These are phyloP conservation scores for Usnea hakonensis DNA, from an alignment of 495 filamentous ascomycete species.

Conservation along the genomic window DNA sequence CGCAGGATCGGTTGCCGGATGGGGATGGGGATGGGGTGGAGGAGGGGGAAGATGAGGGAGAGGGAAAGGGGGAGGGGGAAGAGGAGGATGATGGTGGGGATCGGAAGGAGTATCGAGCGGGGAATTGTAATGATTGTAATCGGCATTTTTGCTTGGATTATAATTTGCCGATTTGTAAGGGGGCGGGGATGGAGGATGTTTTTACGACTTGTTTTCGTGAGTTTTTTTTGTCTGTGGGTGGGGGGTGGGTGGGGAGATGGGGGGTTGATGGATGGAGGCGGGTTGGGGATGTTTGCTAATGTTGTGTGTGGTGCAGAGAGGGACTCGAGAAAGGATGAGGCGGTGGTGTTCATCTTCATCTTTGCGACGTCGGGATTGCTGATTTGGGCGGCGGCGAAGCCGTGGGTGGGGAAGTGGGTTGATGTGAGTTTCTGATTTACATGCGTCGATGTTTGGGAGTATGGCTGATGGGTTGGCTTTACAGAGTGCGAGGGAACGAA, in stretches of 20 bases:
- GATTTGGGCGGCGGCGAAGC: conserved; percentile 65
- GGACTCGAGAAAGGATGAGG: conserved; percentile 80
- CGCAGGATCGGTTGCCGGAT: conserved; percentile 7
- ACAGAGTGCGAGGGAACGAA: conserved; percentile 20
- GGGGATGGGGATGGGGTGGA: not conserved
- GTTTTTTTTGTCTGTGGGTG: conserved; percentile 19
- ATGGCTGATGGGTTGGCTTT: conserved; percentile 9
- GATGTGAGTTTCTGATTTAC: conserved; percentile 35
- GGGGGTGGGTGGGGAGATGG: not conserved
- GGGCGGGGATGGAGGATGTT: conserved; percentile 77
- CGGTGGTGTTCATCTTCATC: conserved; percentile 90
- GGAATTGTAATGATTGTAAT: conserved; percentile 79
- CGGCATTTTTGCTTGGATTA: conserved; percentile 83
- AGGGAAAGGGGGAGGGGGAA: conserved; percentile 9
- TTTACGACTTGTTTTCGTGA: conserved; percentile 83
- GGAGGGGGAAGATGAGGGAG: conserved; percentile 8
- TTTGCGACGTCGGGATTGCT: conserved; percentile 76
- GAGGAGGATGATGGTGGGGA: conserved; percentile 20
- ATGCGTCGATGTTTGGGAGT: conserved; percentile 22
- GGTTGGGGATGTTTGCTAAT: conserved; percentile 7
- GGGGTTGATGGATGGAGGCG: not conserved
- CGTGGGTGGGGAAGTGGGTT: conserved; percentile 53
- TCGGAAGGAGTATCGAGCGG: conserved; percentile 32
- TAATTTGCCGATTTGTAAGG: conserved; percentile 77
- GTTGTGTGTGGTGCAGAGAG: conserved; percentile 47